phyloP scores from a whole-genome alignment of 345 rosid species.

The Ricinus communis region DNA sequence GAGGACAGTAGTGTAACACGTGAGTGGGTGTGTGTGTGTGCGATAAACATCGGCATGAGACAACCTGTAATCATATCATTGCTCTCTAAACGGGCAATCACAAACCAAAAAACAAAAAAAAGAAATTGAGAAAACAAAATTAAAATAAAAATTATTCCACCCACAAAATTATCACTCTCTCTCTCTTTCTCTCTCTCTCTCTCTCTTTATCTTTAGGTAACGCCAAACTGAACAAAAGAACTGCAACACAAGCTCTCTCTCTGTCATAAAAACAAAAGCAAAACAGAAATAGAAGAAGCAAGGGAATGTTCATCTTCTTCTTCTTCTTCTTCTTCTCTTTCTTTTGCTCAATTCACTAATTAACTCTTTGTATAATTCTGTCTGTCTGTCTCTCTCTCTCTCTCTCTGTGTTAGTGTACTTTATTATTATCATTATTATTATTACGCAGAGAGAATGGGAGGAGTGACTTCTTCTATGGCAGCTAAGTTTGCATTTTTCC shows the following conservation, averaged over 20 bases:
- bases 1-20: slow-evolving; percentile 8
- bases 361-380: no score
- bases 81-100: neutral
- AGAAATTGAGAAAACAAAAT: no score
- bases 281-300: neutral
- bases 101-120: no score
- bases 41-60: slow-evolving; percentile 17
- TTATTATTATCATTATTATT: no score
- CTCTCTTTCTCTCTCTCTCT: neutral
- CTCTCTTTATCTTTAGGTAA: no score
- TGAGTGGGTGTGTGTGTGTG: neutral
- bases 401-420: no score
- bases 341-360: neutral
- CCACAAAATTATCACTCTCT: neutral
- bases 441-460: slow-evolving; percentile 29
- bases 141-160: neutral
- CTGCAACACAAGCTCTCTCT: no score
- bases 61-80: slow-evolving; percentile 25
- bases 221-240: no score
- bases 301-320: slow-evolving; percentile 12
- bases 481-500: slow-evolving; percentile 36
- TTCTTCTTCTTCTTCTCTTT: neutral
- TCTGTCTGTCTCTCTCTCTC: no score
- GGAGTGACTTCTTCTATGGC: slow-evolving; percentile 42
- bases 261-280: neutral